Evolutionary conservation across 1,284 basidiomycete genomes (phyloP).

Genomic region (Tranzscheliella williamsii): DNA sequence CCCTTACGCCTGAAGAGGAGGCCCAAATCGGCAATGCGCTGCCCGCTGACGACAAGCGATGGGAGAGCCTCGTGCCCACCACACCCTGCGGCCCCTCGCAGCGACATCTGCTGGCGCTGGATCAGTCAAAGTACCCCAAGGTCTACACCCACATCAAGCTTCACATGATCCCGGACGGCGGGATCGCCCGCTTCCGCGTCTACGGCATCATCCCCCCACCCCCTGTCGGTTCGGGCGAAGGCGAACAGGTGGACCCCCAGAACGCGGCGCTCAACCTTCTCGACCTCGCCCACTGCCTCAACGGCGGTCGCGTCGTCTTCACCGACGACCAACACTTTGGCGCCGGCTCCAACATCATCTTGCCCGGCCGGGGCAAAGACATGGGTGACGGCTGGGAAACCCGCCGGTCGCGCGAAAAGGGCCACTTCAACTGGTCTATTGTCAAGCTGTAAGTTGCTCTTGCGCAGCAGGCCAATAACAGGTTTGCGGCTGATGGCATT

Average conservation of each 20-base stretch:
- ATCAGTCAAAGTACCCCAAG: slow-evolving; percentile 44
- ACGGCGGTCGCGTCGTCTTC: slow-evolving; percentile 79
- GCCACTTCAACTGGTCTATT: slow-evolving; percentile 87
- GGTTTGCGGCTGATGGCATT: too few species aligned
- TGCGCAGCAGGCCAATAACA: too few species aligned
- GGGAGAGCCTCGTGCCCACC: slow-evolving; percentile 46
- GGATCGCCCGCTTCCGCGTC: slow-evolving; percentile 65
- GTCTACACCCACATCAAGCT: slow-evolving; percentile 83
- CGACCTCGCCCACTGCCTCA: slow-evolving; percentile 87
- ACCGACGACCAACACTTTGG: slow-evolving; percentile 89
- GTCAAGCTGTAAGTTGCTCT: slow-evolving; percentile 76
- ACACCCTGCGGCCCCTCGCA: slow-evolving; percentile 71
- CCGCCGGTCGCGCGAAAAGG: slow-evolving; percentile 76
- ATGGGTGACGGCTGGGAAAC: slow-evolving; percentile 99
- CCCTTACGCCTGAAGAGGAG: slow-evolving; percentile 30
- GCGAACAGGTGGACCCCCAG: slow-evolving; percentile 49
- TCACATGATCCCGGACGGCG: slow-evolving; percentile 95
- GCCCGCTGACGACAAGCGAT: slow-evolving; percentile 52
- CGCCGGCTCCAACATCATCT: slow-evolving; percentile 82
- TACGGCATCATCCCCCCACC: slow-evolving; percentile 53
- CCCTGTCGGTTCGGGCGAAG: slow-evolving; percentile 59
- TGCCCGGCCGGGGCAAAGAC: slow-evolving; percentile 83
- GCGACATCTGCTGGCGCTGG: slow-evolving; percentile 80
- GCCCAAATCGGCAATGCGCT: slow-evolving; percentile 24
- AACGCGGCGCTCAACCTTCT: slow-evolving; percentile 63